phyloP scores from a whole-genome alignment of 2,329 filamentous ascomycete species.

The Trichoderma sp. region DNA sequence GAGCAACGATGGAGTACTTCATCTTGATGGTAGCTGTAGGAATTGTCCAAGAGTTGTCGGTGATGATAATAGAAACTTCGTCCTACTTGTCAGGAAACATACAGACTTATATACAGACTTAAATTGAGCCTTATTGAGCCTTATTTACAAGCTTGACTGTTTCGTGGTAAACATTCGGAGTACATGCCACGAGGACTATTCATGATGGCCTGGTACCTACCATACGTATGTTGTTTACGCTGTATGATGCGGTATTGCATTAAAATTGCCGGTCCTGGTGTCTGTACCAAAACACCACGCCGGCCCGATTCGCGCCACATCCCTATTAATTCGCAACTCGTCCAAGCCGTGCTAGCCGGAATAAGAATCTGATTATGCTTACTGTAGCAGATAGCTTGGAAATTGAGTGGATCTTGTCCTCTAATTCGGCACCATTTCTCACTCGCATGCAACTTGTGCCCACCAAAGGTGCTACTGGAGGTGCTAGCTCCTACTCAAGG shows the following conservation, averaged over 20 bases:
- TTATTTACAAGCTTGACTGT: background rate
- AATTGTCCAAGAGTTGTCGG: background rate
- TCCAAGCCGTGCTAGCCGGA: background rate
- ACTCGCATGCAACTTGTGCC: background rate
- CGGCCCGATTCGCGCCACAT: conserved; percentile 2
- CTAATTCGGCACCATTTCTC: background rate
- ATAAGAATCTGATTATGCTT: conserved; percentile 14
- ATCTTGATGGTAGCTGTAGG: conserved; percentile 23
- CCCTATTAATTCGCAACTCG: background rate
- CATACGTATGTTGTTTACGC: too few relatives aligned
- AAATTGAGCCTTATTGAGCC: background rate
- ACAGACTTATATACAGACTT: conserved; percentile 8
- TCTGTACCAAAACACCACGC: background rate
- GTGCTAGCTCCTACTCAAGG: background rate
- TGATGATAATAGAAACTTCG: background rate
- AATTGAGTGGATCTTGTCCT: background rate
- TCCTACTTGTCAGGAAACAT: background rate
- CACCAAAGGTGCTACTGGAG: background rate
- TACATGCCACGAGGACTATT: background rate
- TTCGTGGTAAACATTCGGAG: background rate
- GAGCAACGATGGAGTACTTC: conserved; percentile 29
- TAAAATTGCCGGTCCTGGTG: background rate
- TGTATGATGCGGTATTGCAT: background rate
- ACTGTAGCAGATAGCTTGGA: background rate
- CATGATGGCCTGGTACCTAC: background rate